Evolutionary conservation across 768 basidiomycete genomes (phyloP).

Genomic region (Leccinum variicolor): DNA sequence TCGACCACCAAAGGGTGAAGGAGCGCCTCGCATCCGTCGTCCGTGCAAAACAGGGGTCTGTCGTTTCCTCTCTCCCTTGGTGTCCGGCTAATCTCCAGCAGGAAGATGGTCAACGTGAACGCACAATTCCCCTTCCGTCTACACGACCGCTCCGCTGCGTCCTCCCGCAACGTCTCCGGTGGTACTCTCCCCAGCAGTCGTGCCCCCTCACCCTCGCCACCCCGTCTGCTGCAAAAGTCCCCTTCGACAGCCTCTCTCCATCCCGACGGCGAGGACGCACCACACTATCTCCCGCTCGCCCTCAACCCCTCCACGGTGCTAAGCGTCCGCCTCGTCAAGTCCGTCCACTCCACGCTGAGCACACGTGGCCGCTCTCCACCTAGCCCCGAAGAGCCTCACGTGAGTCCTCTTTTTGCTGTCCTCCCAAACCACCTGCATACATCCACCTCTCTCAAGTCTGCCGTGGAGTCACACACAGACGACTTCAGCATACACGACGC

Average conservation of each 20-base stretch:
- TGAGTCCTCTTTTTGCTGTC: slow-evolving; percentile 10
- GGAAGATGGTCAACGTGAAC: slow-evolving; percentile 71
- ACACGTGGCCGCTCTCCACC: slow-evolving; percentile 19
- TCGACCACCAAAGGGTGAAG: slow-evolving; percentile 50
- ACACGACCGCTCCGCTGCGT: slow-evolving; percentile 32
- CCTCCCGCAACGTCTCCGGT: slow-evolving; percentile 35
- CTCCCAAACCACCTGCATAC: slow-evolving; percentile 3
- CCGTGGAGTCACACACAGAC: slow-evolving; percentile 17
- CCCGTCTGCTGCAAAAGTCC: slow-evolving; percentile 18
- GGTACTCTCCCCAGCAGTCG: slow-evolving; percentile 24
- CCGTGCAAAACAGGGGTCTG: slow-evolving; percentile 58
- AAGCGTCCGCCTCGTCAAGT: slow-evolving; percentile 26
- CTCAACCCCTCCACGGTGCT: slow-evolving; percentile 10
- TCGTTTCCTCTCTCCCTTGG: neutral
- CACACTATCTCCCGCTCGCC: slow-evolving; percentile 7
- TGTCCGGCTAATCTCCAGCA: slow-evolving; percentile 21
- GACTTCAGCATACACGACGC: slow-evolving; percentile 29
- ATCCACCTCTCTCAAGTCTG: slow-evolving; percentile 4
- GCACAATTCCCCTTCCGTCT: slow-evolving; percentile 61
- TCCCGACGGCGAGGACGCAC: slow-evolving; percentile 14
- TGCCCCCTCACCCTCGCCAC: slow-evolving; percentile 19
- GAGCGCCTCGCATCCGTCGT: slow-evolving; percentile 54
- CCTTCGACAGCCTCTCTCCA: slow-evolving; percentile 22
- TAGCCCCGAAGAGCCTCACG: slow-evolving; percentile 3
- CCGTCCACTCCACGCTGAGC: slow-evolving; percentile 1